phyloP scores from a whole-genome alignment of 2,329 filamentous ascomycete species.

The Alternaria longipes region DNA sequence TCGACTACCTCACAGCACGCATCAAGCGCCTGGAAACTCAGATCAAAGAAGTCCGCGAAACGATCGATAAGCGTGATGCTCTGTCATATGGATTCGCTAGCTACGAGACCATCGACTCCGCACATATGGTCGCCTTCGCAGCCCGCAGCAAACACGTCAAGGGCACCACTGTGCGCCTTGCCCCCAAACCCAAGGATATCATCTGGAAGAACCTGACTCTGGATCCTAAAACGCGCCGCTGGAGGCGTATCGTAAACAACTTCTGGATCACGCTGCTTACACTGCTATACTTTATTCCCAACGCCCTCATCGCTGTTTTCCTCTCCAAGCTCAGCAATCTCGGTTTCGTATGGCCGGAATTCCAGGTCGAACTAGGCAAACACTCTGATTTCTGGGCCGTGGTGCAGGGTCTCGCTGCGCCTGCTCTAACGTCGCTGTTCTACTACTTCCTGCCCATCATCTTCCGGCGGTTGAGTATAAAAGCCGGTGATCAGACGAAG shows the following conservation, averaged over 20 bases:
- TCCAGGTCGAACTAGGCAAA: slow-evolving; percentile 69
- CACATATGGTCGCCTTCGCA: slow-evolving; percentile 85
- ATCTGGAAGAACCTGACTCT: slow-evolving; percentile 95
- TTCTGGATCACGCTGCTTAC: slow-evolving; percentile 86
- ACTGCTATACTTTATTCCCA: slow-evolving; percentile 86
- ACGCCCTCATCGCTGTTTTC: slow-evolving; percentile 94
- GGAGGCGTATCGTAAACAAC: slow-evolving; percentile 79
- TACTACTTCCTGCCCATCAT: slow-evolving; percentile 90
- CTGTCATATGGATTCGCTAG: slow-evolving; percentile 95
- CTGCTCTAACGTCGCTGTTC: slow-evolving; percentile 84
- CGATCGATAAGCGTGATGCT: slow-evolving; percentile 85
- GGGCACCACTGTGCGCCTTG: slow-evolving; percentile 78
- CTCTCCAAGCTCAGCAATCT: slow-evolving; percentile 85
- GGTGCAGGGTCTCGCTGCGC: slow-evolving; percentile 90
- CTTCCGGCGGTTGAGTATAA: slow-evolving; percentile 85
- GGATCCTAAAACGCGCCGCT: slow-evolving; percentile 71
- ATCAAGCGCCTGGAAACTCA: slow-evolving; percentile 84
- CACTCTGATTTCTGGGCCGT: slow-evolving; percentile 80
- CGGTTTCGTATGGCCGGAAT: slow-evolving; percentile 79
- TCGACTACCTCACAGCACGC: slow-evolving; percentile 87
- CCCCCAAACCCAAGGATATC: slow-evolving; percentile 87
- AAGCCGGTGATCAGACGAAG: slow-evolving; percentile 89
- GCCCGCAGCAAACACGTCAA: slow-evolving; percentile 82
- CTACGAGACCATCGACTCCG: slow-evolving; percentile 86
- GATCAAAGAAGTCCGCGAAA: slow-evolving; percentile 82